phyloP scores from a whole-genome alignment of 1,139 yeast species.

The Yamadazyma atmosphaerica region DNA sequence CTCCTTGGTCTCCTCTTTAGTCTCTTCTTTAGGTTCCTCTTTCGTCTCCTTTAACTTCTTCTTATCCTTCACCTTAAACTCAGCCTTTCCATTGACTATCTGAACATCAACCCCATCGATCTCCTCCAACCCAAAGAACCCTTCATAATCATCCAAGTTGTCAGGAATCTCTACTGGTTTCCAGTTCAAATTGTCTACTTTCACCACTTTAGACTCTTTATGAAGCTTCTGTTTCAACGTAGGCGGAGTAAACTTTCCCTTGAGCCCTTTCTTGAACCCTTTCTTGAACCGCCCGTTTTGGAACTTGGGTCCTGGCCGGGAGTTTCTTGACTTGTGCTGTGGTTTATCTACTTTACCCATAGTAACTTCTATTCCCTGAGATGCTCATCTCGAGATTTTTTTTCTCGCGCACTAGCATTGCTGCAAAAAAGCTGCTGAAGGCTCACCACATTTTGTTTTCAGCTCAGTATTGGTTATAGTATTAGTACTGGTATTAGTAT shows the following conservation, averaged over 20 bases:
- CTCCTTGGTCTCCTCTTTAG: slow-evolving; percentile 11
- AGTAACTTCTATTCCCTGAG: neutral
- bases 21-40: slow-evolving; percentile 2
- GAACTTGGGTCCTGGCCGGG: neutral
- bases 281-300: neutral
- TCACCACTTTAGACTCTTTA: slow-evolving; percentile 43
- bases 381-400: neutral
- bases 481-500: no score
- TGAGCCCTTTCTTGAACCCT: neutral
- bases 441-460: no score
- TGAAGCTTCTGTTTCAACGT: slow-evolving; percentile 8
- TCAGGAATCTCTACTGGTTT: slow-evolving; percentile 80
- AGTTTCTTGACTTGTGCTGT: neutral
- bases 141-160: slow-evolving; percentile 82
- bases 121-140: slow-evolving; percentile 90
- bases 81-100: slow-evolving; percentile 62
- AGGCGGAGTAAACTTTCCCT: neutral
- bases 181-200: slow-evolving; percentile 65
- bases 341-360: slow-evolving; percentile 1
- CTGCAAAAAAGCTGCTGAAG: neutral
- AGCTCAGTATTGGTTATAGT: no score
- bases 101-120: slow-evolving; percentile 88
- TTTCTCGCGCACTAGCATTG: neutral
- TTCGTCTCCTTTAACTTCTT: slow-evolving; percentile 13
- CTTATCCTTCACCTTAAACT: slow-evolving; percentile 56